Base-by-base conservation (phyloP, 2,329 filamentous ascomycete genomes). In the Pyrenophora graminea region DNA sequence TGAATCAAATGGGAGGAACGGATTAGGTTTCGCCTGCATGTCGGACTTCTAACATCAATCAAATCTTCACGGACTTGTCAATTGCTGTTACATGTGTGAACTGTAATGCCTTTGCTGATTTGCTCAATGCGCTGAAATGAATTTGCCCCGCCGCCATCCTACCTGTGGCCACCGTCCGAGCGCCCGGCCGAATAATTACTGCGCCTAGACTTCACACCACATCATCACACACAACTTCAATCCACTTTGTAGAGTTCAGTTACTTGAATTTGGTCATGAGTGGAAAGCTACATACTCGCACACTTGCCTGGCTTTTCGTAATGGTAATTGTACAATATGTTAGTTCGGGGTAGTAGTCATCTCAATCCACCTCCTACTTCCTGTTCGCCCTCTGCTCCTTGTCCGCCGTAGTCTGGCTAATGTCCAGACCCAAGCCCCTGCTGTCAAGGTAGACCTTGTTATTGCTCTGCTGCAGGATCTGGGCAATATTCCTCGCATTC, bases 391-490 rank as follows among this genome's bases (percentile, higher is more conserved):
- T 66, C 63, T 67, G 65, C 53, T 71, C 71, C 68, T 76, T 77
- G 46, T 76, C 74, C 2, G 58, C 62, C 18, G 58, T 58, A 18
- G 70, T 74, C 68, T 79, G 74, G 47, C 64, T 81, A 59, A 99
- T 90, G 69, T 99, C 97, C 68, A 99, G 79, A 42, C 94, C 94
- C 66, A 99, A 79, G 38, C 92, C 94, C 73, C 94, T 88, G 6
- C 90, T 85, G 70, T 99, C 94, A 58, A 99, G 82, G 77, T 97
- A 91, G 65, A 99, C 81, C 79, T 94, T 94, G 81, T 99, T 99
- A 80, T 86, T 87, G 73, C 90, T 83, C 75, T 95, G 91, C 76
- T 97, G 90, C 67, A 99, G 75, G 64, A 96, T 87, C 64, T 82
- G 76, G n/a, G 94, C 94, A 76, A 99, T 96, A 50, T 85, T 83